Evolutionary conservation across 2,329 filamentous ascomycete species (phyloP), one percentile per base, ranked within the genome.

Genomic region (Ophiostoma montium): DNA sequence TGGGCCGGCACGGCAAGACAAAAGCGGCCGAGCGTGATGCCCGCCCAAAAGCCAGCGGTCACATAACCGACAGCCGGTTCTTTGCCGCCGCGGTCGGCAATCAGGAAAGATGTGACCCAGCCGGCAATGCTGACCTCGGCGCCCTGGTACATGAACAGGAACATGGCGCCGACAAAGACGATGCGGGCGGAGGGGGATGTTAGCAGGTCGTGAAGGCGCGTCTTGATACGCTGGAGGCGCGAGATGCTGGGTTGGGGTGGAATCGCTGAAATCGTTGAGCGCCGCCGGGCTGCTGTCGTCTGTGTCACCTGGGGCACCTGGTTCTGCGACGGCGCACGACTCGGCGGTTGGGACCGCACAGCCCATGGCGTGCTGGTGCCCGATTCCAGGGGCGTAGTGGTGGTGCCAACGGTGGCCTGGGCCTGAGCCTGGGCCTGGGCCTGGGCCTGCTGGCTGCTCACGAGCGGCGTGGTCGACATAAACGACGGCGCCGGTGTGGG

Each of bases 101-200:
- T 87, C 35, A 94, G 68, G 67, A 89, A 94, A 2, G 83, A 87
- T 53, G 90, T 87, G 45, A 90, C 82, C 87, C 86, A 94, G 48
- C 86, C 86, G 0, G 82, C 86, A 55, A 90, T 85, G 13, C 80
- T 81, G 15, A 94, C 86, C 64, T 94, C 86, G 33, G 84, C 82
- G 32, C 86, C 86, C 63, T 92, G 85, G 62, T 94, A 94, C 23
- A 80, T 78, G 62, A 94, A 92, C 62, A 92, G 84, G 68, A 92
- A 92, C 10, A 86, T 62, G 0, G 86, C 82, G 3, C 85, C 84
- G 0, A 92, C 70, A 1, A 92, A 64, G 0, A 88, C 85, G 5
- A 80, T 71, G 31, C 75, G 61, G 67, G 70, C 58, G 63, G 68
- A 65, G 60, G 74, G 61, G 53, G 68, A 67, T 58, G 72, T 54